Percentiles rank a stretch among this genome's conserved stretches.
Conservation (phyloP, 495 filamentous ascomycete genomes). For the Cladorrhinum samala region DNA sequence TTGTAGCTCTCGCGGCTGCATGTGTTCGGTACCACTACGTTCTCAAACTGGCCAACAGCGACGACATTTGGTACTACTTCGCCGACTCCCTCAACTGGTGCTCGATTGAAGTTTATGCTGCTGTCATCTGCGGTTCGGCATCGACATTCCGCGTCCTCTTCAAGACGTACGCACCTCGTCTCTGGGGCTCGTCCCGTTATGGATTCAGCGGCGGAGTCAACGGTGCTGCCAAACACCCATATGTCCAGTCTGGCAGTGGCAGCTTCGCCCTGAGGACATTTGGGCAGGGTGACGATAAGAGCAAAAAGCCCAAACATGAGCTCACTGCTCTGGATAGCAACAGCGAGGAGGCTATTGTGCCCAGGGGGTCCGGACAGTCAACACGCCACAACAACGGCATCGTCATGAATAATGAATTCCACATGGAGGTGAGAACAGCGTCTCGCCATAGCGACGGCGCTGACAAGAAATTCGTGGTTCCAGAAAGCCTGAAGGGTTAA, state of each 20-base stretch:
- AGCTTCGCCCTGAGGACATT: constrained; percentile 1
- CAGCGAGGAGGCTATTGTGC: constrained; percentile 7
- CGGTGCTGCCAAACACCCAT: background rate
- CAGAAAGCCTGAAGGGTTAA: background rate
- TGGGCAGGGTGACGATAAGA: background rate
- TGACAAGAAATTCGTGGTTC: background rate
- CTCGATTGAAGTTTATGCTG: constrained; percentile 3
- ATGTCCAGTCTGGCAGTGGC: background rate
- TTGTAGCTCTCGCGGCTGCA: constrained; percentile 8
- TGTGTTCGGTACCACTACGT: constrained; percentile 3
- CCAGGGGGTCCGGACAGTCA: background rate
- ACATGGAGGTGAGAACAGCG: background rate
- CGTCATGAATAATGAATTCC: background rate
- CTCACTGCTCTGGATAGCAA: background rate
- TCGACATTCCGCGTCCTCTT: constrained; percentile 8
- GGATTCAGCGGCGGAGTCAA: background rate
- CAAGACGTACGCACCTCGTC: background rate
- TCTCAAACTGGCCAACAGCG: constrained; percentile 9
- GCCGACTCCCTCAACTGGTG: constrained; percentile 7
- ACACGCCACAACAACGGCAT: background rate
- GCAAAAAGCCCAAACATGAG: background rate
- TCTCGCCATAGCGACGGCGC: background rate
- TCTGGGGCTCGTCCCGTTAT: background rate
- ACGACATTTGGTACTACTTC: constrained; percentile 14
- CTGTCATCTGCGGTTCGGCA: constrained; percentile 1